Conservation (phyloP, 495 filamentous ascomycete species). For the Lasiosphaeria hispida region DNA sequence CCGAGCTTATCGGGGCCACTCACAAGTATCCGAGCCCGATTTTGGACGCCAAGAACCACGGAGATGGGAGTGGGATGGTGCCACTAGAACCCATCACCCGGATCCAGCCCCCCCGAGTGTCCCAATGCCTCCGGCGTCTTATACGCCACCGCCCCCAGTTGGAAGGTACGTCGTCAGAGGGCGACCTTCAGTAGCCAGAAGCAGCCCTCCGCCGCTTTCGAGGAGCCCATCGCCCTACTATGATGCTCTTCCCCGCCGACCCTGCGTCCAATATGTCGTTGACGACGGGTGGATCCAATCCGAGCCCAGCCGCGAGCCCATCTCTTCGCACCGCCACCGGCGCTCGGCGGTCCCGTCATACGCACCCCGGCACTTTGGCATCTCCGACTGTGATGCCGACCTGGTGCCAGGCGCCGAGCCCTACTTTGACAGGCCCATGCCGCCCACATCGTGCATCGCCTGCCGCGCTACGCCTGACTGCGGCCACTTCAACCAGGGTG, state of each 20-base stretch:
- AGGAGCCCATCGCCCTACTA: neutral
- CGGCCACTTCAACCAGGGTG: conserved; percentile 1
- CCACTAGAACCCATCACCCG: neutral
- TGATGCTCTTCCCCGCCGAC: neutral
- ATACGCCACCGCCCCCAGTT: neutral
- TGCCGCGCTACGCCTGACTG: conserved; percentile 9
- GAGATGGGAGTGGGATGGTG: neutral
- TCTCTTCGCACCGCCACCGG: neutral
- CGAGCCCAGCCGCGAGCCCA: too few species aligned
- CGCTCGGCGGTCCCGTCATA: conserved; percentile 3
- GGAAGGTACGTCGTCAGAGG: neutral
- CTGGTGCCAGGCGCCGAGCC: neutral
- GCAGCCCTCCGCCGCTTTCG: neutral
- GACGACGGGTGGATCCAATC: neutral
- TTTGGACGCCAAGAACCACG: neutral
- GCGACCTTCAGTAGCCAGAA: neutral
- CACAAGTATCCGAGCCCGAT: neutral
- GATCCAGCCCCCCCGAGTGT: conserved; percentile 1
- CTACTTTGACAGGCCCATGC: neutral
- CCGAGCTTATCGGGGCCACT: neutral
- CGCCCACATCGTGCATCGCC: conserved; percentile 2
- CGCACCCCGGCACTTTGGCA: conserved; percentile 1
- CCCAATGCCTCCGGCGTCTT: conserved; percentile 4
- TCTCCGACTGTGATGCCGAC: neutral
- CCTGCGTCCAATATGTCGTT: neutral